Evolutionary conservation across 345 rosid genomes (phyloP).

Genomic region (Raphanus raphanistrum): DNA sequence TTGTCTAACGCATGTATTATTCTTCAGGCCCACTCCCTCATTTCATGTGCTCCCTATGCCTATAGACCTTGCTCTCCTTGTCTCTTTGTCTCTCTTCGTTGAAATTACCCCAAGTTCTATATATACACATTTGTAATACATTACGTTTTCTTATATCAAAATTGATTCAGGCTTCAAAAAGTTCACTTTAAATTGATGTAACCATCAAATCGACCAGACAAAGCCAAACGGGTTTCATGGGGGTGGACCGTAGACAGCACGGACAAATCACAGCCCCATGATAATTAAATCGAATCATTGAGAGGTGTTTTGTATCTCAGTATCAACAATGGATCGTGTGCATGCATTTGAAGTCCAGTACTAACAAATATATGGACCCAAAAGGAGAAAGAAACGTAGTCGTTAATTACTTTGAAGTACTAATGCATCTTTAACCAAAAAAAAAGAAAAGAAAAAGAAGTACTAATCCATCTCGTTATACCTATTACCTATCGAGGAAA

Average conservation of each 20-base stretch:
- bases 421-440: not conserved
- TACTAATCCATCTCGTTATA: constrained; percentile 7
- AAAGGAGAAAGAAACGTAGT: constrained; percentile 10
- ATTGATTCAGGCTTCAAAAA: not conserved
- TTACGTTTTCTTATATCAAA: not conserved
- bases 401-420: not conserved
- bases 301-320: constrained; percentile 1
- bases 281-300: constrained; percentile 8
- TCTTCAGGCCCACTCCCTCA: constrained; percentile 22
- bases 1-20: constrained; percentile 18
- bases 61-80: constrained; percentile 17
- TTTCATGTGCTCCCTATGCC: constrained; percentile 27
- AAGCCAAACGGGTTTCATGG: not conserved
- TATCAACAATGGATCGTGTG: constrained; percentile 10
- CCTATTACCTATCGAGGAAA: not conserved
- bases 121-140: not conserved
- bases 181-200: constrained; percentile 4
- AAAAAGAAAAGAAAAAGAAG: not conserved
- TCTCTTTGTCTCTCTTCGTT: constrained; percentile 19
- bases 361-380: constrained; percentile 26
- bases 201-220: constrained; percentile 12
- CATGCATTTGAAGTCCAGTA: constrained; percentile 20
- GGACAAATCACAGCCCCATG: constrained; percentile 12
- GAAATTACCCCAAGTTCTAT: constrained; percentile 17
- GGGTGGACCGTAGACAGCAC: constrained; percentile 35